Base-by-base conservation (phyloP, 1,139 yeast species). In the Suhomyces chickasaworum region DNA sequence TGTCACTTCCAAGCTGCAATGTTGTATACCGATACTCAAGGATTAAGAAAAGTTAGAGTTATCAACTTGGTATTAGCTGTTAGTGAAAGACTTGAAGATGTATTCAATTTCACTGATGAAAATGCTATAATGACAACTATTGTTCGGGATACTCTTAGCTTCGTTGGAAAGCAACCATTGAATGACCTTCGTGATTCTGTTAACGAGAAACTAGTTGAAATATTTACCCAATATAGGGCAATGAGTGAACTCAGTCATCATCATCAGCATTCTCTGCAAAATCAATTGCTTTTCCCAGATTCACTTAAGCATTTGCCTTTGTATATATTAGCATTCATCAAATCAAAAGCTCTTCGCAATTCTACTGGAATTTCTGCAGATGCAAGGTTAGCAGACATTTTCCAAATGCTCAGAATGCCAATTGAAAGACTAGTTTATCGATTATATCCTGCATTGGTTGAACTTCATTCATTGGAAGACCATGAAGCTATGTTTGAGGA, bases 1-100 rank as follows among this genome's bases (percentile, higher is more conserved):
- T 89, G 90, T 35, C 95, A 89, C 64, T 89, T 91, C 73, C 99
- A 93, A 67, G 87, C 89, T 1, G 98, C 98, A 0, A 57, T 93
- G 37, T 72, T 95, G 45, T 90, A 89, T 63, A 93, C 98, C 0
- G 87, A 91, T 44, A 61, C 74, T 3, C 73, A 74, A 45, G 99
- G 99, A 25, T 68, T 75, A 10, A 75, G 98, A 54, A 85, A 89
- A 54, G 95, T 93, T 10, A 77, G 99, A 53, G 90, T 90, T 9
- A 80, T 89, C 42, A 93, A 95, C 60, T 70, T 83, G 49, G 84
- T 85, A n/a, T 81, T 89, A 39, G 89, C 96, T 0, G 93, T 89
- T 10, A 81, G 95, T 7, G 87, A 84, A 53, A 77, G 88, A 46
- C 71, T 86, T 43, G 80, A 80, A 47, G 91, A 86, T 46, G 85